Evolutionary conservation across 169 alveolate species (phyloP), one percentile per base, ranked within the genome.

Genomic region (Eimeria praecox): DNA sequence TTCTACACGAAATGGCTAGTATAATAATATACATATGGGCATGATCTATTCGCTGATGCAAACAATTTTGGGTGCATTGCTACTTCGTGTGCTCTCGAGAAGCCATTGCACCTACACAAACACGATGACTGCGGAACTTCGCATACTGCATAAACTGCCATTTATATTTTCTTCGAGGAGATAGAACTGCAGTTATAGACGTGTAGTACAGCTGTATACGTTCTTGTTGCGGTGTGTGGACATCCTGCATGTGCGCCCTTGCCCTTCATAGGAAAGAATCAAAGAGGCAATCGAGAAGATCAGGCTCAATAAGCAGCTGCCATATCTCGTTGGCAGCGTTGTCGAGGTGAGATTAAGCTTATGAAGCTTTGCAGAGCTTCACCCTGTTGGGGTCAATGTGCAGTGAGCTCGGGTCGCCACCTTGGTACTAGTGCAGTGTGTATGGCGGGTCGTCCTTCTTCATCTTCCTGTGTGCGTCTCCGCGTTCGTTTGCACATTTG

Each of bases 311-410:
- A 98, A 98, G 73, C 99, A 99, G 96, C 98, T 99, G n/a, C 99
- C 99, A 2, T 99, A 99, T 96, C 97, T 99, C 91, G 99, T 99
- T 27, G 99, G 99, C 40, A 99, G 99, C 96, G 99, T 99, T 18
- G 99, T 99, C 0, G 99, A 99, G 97, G 99, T 99, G 52, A 94
- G 98, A 22, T 98, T 97, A 59, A 9, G 49, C 20, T 35, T 38
- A 18, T 20, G 33, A 33, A 0, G 52, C n/a, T 56, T 96, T 38
- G 82, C 91, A 54, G 69, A 54, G 49, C n/a, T 33, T 49, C 91
- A 35, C 33, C 38, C n/a, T 80, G 89, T 83, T 42, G 16, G 27
- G 59, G 64, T 49, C 5, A 18, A 73, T 20, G 4, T 38, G 49
- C 83, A 73, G 12, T 38, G 33, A 35, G 30, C n/a, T 5, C 24